Evolutionary conservation across 768 basidiomycete species (phyloP), one percentile per base, ranked within the genome.

Genomic region (Mrakia blollopis): DNA sequence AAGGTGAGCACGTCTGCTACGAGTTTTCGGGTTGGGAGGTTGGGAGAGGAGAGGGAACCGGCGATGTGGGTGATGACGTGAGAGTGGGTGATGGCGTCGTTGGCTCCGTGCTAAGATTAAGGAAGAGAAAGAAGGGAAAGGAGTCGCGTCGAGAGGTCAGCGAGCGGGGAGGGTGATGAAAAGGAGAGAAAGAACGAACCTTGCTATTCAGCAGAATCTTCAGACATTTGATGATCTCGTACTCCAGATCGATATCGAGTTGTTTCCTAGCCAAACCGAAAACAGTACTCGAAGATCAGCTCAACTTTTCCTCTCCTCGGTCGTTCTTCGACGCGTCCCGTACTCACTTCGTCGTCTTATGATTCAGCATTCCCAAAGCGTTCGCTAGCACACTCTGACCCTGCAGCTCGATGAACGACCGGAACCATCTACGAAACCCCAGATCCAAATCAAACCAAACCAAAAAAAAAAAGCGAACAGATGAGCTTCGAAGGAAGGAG

Each of bases 321-420:
- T 11, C 18, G 30, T 4, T 13, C 32, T 37, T 44, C 65, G 25
- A 68, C 7, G 18, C 25, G 25, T n/a, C n/a, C n/a, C n/a, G n/a
- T n/a, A 68, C 65, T 68, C 35, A 68, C 65, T 68, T 68, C 25
- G 65, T 68, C 78, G 41, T 88, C 88, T 90, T 92, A 69, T 90
- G 88, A 83, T 90, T 91, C 67, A 93, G 87, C 80, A 90, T 91
- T 79, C 88, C 87, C 13, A 97, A 86, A 0, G 88, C 88, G 83
- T 92, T 91, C 28, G 90, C 91, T 70, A 96, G 87, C 32, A 94
- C 94, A 73, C 91, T 90, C 13, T 90, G 90, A n/a, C 94, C 94
- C 80, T 89, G 91, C 61, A 91, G 86, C 62, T 85, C 83, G 74
- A 95, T 85, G 81, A 95, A 95, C 67, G 87, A 86, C 63, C 87